Percentiles rank a stretch among this genome's conserved stretches.
phyloP scores from a whole-genome alignment of 768 basidiomycete genomes.

The Pleurotus tuber-regium region DNA sequence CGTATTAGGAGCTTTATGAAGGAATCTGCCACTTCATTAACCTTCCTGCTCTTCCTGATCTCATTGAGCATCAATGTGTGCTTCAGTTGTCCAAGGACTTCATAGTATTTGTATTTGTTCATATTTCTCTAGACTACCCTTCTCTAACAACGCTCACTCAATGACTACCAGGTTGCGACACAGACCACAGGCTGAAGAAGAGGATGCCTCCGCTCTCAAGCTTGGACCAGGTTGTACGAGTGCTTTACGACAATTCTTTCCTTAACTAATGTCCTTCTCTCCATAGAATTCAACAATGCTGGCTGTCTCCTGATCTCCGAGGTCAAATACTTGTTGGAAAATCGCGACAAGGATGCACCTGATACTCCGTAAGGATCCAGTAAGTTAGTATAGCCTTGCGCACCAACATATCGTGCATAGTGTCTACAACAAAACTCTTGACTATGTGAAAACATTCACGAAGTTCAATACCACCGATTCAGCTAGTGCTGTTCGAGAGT shows the following conservation, averaged over 20 bases:
- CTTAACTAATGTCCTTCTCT: neutral
- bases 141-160: neutral
- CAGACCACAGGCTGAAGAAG: conserved; percentile 72
- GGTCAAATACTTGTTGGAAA: conserved; percentile 87
- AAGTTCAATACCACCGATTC: conserved; percentile 87
- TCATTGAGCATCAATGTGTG: no score
- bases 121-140: no score
- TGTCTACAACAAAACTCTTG: conserved; percentile 90
- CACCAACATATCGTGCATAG: conserved; percentile 33
- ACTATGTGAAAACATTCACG: conserved; percentile 89
- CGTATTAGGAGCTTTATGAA: no score
- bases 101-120: no score
- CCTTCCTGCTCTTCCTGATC: no score
- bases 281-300: conserved; percentile 83
- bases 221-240: conserved; percentile 60
- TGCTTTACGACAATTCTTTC: neutral
- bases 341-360: conserved; percentile 83
- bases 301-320: conserved; percentile 91
- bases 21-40: no score
- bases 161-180: conserved; percentile 69
- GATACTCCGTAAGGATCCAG: conserved; percentile 65
- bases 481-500: conserved; percentile 87
- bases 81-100: no score
- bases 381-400: neutral
- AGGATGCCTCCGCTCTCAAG: conserved; percentile 83